Evolutionary conservation across 805 yeast genomes (phyloP).

Genomic region (Dipodascopsis uninucleata): DNA sequence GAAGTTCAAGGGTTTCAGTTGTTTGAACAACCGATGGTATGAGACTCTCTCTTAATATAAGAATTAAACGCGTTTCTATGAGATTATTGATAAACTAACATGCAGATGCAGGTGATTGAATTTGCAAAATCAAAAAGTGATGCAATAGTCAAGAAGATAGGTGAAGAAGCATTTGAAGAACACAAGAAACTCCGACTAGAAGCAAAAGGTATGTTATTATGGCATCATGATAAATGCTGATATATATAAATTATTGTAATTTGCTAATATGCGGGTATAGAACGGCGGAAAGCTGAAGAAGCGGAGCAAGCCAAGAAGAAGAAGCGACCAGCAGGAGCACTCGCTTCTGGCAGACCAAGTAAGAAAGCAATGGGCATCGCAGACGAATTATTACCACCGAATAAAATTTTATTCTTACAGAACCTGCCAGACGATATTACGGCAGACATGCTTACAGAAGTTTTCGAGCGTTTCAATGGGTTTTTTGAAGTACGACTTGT

Average conservation of each 20-base stretch:
- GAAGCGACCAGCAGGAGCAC: conserved; percentile 25
- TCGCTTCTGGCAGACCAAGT: conserved; percentile 14
- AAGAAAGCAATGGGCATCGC: conserved; percentile 27
- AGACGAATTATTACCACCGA: conserved; percentile 51
- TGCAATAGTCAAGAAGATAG: conserved; percentile 27
- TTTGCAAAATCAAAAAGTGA: conserved; percentile 49
- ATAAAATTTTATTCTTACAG: conserved; percentile 65
- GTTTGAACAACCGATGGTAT: conserved; percentile 47
- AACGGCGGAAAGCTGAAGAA: conserved; percentile 16
- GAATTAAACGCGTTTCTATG: background rate
- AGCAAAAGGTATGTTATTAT: conserved; percentile 18
- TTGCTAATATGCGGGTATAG: conserved; percentile 8
- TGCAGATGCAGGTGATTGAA: conserved; percentile 34
- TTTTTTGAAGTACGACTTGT: conserved; percentile 66
- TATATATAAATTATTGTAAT: background rate
- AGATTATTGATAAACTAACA: background rate
- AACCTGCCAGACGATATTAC: conserved; percentile 49
- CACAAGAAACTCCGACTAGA: conserved; percentile 25
- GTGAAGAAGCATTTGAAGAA: conserved; percentile 29
- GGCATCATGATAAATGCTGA: background rate
- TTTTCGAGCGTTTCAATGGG: conserved; percentile 55
- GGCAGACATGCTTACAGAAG: conserved; percentile 41
- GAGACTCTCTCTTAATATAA: background rate
- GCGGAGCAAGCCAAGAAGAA: conserved; percentile 23
- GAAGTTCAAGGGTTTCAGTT: conserved; percentile 36